phyloP scores from a whole-genome alignment of 208 protist genomes.

The Trichomonas vaginalis region DNA sequence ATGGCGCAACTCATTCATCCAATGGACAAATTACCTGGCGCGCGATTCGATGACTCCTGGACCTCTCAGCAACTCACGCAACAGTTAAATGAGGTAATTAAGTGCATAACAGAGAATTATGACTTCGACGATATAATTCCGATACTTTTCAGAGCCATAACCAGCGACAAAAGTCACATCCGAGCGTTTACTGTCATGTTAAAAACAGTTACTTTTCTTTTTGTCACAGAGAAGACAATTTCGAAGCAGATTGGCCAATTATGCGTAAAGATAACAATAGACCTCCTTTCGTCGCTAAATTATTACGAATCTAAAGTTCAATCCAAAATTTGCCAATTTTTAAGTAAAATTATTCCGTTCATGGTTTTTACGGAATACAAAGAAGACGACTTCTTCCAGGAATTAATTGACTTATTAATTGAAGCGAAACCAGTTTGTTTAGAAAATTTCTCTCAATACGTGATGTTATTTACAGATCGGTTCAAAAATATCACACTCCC shows the following conservation, averaged over 20 bases:
- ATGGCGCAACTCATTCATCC: neutral
- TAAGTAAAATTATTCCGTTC: neutral
- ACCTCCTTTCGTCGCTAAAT: neutral
- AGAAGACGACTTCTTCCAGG: neutral
- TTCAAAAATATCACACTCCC: neutral
- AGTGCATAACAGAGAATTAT: neutral
- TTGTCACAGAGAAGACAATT: neutral
- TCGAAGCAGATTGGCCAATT: neutral
- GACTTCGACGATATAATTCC: neutral
- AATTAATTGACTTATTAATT: neutral
- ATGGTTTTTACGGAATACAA: neutral
- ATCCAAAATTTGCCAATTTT: neutral
- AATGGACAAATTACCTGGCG: neutral
- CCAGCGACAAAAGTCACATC: neutral
- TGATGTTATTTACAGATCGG: neutral
- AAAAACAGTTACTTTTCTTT: neutral
- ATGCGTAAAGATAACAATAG: neutral
- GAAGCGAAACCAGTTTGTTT: neutral
- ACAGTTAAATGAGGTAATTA: neutral
- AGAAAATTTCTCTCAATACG: neutral
- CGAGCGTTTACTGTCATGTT: neutral
- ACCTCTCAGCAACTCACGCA: neutral
- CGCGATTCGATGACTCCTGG: neutral
- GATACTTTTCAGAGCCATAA: neutral
- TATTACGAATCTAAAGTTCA: neutral